Evolutionary conservation across 2,329 filamentous ascomycete genomes (phyloP), one percentile per base, ranked within the genome.

Genomic region (Aspergillus aculeatus): DNA sequence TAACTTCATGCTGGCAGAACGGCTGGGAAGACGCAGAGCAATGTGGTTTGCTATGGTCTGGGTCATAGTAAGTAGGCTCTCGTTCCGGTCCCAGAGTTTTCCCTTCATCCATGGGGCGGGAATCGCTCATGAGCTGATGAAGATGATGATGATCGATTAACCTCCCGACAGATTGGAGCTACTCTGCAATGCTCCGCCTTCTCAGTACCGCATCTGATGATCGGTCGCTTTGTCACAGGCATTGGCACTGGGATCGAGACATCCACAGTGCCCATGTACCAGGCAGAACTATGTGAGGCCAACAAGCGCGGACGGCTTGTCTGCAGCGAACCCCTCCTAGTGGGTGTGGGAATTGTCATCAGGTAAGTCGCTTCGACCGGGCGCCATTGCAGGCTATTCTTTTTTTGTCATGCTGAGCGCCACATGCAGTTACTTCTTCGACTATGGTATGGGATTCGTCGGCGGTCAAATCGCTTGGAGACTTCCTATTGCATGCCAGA

Each of bases 201-300:
- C 56, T 68, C 67, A 3, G 62, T 70, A 2, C 66, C 72, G 1
- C 73, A 76, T 47, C 59, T 77, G 19, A 72, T 76, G 53, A 73
- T 82, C 26, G 81, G 80, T 14, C 76, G 81, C 26, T 77, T 80
- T 53, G 74, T 84, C 26, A 81, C 80, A 1, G 82, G 80, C 5
- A 74, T 84, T 57, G 80, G 81, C 1, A 82, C 81, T 54, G 82
- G 82, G 2, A 75, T 81, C 60, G 69, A 72, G 53, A 74, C 73
- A 4, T 74, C 73, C n/a, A 73, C 70, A 2, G 72, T 77, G 4
- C 74, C 74, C 3, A 73, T 71, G 68, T 78, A 79, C 57, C 80
- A 81, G 59, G 73, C 77, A 0, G 80, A 82, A 59, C 70, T 81
- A 0, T 79, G 75, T 56, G 73, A 78, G 59, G 73, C 74, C 0